A percentile compares a stretch with the other conserved stretches of the same genome.
These are phyloP conservation scores for Kitagawia praeruptora DNA, from an alignment of 129 eudicot genomes.

Conservation along the genomic window DNA sequence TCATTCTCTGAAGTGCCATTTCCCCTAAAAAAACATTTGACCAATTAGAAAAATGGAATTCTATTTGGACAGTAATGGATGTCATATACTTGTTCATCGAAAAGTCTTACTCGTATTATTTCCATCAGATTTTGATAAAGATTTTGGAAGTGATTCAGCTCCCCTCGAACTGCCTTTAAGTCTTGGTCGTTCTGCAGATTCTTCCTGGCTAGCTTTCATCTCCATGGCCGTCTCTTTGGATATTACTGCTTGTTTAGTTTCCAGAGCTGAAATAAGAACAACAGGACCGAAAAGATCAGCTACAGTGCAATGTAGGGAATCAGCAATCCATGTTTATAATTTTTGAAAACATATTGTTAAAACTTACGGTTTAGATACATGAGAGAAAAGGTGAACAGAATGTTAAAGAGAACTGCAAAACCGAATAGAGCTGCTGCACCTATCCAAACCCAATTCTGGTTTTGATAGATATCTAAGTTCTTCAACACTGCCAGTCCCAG, in stretches of 20 bases:
- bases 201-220: slow-evolving; percentile 56
- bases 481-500: slow-evolving; percentile 55
- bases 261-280: slow-evolving; percentile 47
- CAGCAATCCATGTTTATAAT: not conserved
- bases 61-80: not conserved
- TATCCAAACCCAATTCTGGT: slow-evolving; percentile 87
- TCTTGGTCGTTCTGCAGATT: slow-evolving; percentile 44
- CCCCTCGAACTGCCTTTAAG: slow-evolving; percentile 38
- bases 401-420: slow-evolving; percentile 59
- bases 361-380: slow-evolving; percentile 78
- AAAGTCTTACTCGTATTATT: slow-evolving; percentile 51
- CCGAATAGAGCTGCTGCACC: slow-evolving; percentile 79
- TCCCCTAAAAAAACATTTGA: slow-evolving; percentile 57
- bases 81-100: not conserved
- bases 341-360: not conserved
- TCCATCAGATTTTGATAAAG: slow-evolving; percentile 60
- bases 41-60: not conserved
- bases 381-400: slow-evolving; percentile 73
- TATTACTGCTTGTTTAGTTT: slow-evolving; percentile 81
- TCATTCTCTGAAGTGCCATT: slow-evolving; percentile 57
- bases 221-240: slow-evolving; percentile 75
- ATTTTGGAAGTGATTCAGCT: slow-evolving; percentile 28
- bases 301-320: not conserved
- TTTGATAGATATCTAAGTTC: slow-evolving; percentile 46
- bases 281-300: not conserved